phyloP scores from a whole-genome alignment of 169 alveolate genomes.

The Eimeria acervulina region DNA sequence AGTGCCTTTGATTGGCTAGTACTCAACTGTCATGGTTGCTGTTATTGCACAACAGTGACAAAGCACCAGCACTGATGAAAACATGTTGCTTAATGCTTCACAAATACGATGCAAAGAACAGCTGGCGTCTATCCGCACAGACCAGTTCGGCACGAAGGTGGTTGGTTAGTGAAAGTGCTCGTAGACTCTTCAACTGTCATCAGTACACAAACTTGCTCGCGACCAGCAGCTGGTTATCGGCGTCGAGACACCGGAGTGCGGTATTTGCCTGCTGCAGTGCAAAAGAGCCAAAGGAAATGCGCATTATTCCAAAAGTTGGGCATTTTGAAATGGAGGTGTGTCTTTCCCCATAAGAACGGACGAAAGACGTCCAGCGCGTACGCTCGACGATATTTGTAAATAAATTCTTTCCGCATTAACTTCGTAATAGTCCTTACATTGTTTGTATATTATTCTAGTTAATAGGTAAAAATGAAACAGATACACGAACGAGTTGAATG shows the following conservation, averaged over 20 bases:
- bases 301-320: constrained; percentile 83
- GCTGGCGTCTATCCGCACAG: not conserved
- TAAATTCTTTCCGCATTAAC: too few species aligned
- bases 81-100: not conserved
- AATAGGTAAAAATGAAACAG: not conserved
- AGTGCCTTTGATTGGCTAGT: not conserved
- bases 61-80: too few species aligned
- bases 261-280: constrained; percentile 69
- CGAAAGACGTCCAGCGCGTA: too few species aligned
- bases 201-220: not conserved
- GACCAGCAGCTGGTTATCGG: not conserved
- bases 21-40: not conserved
- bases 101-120: not conserved
- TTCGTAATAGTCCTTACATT: not conserved
- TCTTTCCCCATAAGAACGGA: not conserved
- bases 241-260: not conserved
- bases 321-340: constrained; percentile 87
- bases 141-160: not conserved
- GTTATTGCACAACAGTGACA: too few species aligned
- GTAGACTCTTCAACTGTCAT: not conserved
- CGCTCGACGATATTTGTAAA: too few species aligned
- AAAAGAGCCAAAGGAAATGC: constrained; percentile 83
- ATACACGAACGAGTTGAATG: not conserved
- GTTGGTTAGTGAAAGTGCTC: not conserved
- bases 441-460: not conserved